Conservation (phyloP, 805 yeast species). For the Brettanomyces naardenensis region DNA sequence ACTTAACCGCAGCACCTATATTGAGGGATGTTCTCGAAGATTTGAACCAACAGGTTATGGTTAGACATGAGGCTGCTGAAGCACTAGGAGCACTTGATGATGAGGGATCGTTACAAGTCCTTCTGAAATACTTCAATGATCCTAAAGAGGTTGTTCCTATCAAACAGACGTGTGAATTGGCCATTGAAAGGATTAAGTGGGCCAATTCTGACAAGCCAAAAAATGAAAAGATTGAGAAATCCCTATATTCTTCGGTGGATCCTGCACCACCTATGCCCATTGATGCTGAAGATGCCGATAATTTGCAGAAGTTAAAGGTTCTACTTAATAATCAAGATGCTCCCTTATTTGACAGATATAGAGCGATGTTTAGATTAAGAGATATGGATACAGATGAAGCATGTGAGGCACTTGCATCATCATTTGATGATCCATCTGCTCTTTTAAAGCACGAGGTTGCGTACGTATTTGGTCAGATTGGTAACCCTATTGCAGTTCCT, state of each 20-base stretch:
- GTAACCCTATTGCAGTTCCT: constrained; percentile 90
- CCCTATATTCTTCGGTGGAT: constrained; percentile 81
- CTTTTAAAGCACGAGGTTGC: constrained; percentile 97
- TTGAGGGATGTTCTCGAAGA: constrained; percentile 65
- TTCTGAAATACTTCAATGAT: constrained; percentile 64
- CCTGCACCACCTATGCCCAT: constrained; percentile 98
- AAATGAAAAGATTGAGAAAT: constrained; percentile 63
- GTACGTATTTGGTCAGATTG: constrained; percentile 94
- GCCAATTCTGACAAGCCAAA: constrained; percentile 61
- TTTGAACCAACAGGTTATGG: constrained; percentile 79
- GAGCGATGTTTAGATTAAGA: constrained; percentile 97
- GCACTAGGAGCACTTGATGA: constrained; percentile 96
- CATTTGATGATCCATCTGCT: constrained; percentile 86
- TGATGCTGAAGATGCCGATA: constrained; percentile 34
- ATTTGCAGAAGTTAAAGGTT: constrained; percentile 55
- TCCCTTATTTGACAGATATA: constrained; percentile 87
- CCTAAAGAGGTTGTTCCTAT: constrained; percentile 67
- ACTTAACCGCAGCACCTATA: constrained; percentile 66
- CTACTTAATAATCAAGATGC: constrained; percentile 68
- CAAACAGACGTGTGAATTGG: constrained; percentile 95
- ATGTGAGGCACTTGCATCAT: constrained; percentile 82
- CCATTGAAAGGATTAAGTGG: constrained; percentile 93
- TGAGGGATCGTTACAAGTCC: constrained; percentile 55
- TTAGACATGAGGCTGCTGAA: constrained; percentile 98
- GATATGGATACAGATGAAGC: constrained; percentile 94